Evolutionary conservation across 1,284 basidiomycete species (phyloP), one percentile per base, ranked within the genome.

Genomic region (Apiotrichum porosum): DNA sequence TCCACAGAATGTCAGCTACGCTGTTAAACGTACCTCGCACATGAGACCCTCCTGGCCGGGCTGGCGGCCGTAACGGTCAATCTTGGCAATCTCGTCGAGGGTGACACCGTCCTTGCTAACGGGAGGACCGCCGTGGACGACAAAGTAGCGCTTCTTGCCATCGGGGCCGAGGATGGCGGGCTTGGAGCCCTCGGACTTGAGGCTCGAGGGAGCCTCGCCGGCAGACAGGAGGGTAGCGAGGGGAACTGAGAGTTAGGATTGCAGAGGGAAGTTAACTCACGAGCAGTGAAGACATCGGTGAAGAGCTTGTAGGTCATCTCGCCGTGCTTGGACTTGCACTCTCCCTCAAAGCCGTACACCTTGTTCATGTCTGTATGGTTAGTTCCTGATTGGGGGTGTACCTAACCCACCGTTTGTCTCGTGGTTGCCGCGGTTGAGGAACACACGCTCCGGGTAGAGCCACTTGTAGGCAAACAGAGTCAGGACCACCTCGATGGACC

Each of bases 401-500:
- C 19, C 14, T 12, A 26, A 32, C 62, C 43, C 23, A 71, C 67
- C 68, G 45, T 68, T 90, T 43, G 93, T 87, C 76, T 98, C 94
- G 69, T 98, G 94, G 74, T 97, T 98, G 21, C 94, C 95, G 52
- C 94, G 82, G 71, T 95, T 97, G 26, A 95, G 82, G 71, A 80
- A 92, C 77, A 93, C 87, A 51, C 79, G 81, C 51, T 81, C 81
- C 3, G 91, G 92, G 73, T 88, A 91, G 43, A 94, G 75, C 91
- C 93, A 98, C 79, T 98, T 98, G 77, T 88, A 97, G 6, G 93
- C 90, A 66, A 98, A 89, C 3, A 93, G 84, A 9, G 88, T 87
- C 52, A 98, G 74, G 46, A 93, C 92, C 49, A 97, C 93, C 75
- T 99, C 95, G 51, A 97, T 86, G 10, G 88, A 61, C 93, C 93